Evolutionary conservation across 768 basidiomycete species (phyloP).

Genomic region (Russula sp.): DNA sequence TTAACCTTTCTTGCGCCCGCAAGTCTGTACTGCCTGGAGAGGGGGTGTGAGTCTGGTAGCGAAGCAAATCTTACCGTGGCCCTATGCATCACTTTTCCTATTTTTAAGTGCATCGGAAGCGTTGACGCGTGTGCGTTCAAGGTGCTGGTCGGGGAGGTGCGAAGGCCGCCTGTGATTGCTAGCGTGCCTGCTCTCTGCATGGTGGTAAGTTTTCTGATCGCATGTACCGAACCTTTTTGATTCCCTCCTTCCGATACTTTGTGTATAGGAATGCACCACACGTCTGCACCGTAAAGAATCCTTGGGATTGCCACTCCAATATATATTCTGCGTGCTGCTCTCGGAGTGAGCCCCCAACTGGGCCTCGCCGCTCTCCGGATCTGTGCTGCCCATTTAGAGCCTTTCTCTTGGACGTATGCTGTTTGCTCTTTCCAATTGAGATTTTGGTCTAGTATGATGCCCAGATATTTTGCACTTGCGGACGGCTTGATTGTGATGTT

Average conservation of each 20-base stretch:
- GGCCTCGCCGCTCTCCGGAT: background rate
- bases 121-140: slow-evolving; percentile 23
- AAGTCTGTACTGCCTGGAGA: background rate
- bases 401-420: background rate
- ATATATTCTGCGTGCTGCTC: background rate
- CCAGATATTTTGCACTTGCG: slow-evolving; percentile 5
- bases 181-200: slow-evolving; percentile 31
- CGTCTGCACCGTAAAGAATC: slow-evolving; percentile 2
- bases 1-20: background rate
- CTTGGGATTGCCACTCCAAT: background rate
- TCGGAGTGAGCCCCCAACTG: background rate
- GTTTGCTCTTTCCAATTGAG: background rate
- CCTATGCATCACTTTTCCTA: slow-evolving; percentile 15
- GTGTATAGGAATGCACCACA: slow-evolving; percentile 25
- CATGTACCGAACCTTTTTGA: background rate
- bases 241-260: rapidly evolving
- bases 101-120: slow-evolving; percentile 8
- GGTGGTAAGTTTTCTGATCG: background rate
- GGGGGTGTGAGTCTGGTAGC: background rate
- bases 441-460: background rate
- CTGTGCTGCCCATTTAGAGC: background rate
- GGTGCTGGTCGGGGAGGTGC: slow-evolving; percentile 19
- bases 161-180: slow-evolving; percentile 30
- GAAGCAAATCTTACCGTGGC: slow-evolving; percentile 13
- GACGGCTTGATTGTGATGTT: background rate